Evolutionary conservation across 257 asterid species (phyloP), one percentile per base, ranked within the genome.

Genomic region (Plantago elongata): DNA sequence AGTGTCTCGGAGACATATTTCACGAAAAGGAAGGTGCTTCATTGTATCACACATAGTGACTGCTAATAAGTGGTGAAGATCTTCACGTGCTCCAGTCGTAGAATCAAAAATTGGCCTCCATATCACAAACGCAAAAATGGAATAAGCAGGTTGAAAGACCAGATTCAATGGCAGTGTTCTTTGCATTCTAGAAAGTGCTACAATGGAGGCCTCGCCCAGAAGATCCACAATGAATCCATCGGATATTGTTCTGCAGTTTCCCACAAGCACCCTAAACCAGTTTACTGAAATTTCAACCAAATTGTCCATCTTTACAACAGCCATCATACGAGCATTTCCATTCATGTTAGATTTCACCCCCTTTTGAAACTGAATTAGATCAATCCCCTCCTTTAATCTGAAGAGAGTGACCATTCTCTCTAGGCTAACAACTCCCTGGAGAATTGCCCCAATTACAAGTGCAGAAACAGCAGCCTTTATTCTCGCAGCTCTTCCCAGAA

Each of bases 231-330:
- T 64, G 47, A 89, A 79, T 57, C 99, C 99, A 81, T 93, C 97
- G 44, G 75, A 77, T 70, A 87, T 85, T 10, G 94, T 87, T 75
- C 92, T 79, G 77, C 97, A 93, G 72, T 89, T 93, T 57, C 99
- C 97, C 29, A 93, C 95, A 65, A 93, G 94, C 63, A 93, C 97
- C 80, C 99, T 83, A 78, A 89, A 93, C 99, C 97, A 89, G 85
- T 84, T 92, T 61, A 80, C 78, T 5, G 99, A 93, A 61, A 93
- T 84, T 76, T 93, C 99, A 78, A 83, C 80, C 77, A 73, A 61
- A 79, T 65, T 87, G 61, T 93, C 99, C 78, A 74, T 80, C 75
- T 85, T 93, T 51, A 70, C 51, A 66, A 69, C 66, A 69, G 94
- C 92, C 74, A 77, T 47, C 2, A 90, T 76, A 61, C 96, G 95